Percentiles rank a stretch among this genome's conserved stretches.
Evolutionary conservation across 2,329 filamentous ascomycete species (phyloP).

Genomic region (Xylariaceae sp.): DNA sequence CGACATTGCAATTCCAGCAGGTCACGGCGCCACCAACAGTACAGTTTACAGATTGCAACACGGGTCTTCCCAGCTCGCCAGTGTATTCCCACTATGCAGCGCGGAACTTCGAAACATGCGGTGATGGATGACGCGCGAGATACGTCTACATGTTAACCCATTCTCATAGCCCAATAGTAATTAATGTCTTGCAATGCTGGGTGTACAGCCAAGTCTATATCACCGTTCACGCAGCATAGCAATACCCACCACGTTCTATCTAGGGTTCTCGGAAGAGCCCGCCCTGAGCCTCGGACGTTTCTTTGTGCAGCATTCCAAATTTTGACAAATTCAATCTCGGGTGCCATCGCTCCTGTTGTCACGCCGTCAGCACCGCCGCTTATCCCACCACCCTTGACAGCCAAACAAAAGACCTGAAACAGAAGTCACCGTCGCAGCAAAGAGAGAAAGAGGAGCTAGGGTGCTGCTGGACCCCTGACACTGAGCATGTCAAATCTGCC

Average conservation of each 20-base stretch:
- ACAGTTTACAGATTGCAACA: no score
- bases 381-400: not conserved
- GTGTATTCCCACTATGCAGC: no score
- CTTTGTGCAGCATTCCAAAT: slow-evolving; percentile 16
- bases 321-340: slow-evolving; percentile 17
- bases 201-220: no score
- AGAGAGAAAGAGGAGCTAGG: not conserved
- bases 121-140: no score
- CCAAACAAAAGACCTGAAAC: slow-evolving; percentile 1
- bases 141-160: no score
- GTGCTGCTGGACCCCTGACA: not conserved
- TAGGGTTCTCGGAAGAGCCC: no score
- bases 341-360: slow-evolving; percentile 7
- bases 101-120: no score
- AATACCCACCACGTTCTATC: not conserved
- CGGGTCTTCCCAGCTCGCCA: no score
- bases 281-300: not conserved
- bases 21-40: no score
- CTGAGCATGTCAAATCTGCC: slow-evolving; percentile 8
- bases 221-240: not conserved
- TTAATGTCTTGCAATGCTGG: no score
- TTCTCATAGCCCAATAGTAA: no score
- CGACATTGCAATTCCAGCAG: no score
- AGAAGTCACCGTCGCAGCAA: not conserved
- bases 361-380: not conserved